phyloP scores from a whole-genome alignment of 2,329 filamentous ascomycete genomes.

The Tolypocladium tundrense region DNA sequence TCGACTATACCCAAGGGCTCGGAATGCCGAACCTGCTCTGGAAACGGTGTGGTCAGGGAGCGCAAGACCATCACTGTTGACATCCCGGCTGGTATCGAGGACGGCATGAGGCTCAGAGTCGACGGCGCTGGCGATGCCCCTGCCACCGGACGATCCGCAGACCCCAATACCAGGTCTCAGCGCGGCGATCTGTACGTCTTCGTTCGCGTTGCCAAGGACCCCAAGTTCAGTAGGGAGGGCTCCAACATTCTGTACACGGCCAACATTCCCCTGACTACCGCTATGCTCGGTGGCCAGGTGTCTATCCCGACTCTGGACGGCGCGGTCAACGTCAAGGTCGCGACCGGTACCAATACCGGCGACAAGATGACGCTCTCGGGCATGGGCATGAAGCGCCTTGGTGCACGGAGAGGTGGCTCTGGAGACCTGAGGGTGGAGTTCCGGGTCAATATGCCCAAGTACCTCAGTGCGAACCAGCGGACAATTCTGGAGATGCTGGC shows the following conservation, averaged over 20 bases:
- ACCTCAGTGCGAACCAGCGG: constrained; percentile 80
- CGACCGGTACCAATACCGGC: constrained; percentile 83
- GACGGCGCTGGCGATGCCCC: constrained; percentile 82
- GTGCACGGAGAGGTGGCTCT: constrained; percentile 51
- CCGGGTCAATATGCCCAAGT: constrained; percentile 91
- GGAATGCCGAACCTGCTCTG: constrained; percentile 70
- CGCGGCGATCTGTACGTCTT: constrained; percentile 87
- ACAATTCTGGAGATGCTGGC: constrained; percentile 92
- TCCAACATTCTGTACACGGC: constrained; percentile 91
- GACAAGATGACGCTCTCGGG: constrained; percentile 82
- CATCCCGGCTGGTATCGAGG: constrained; percentile 90
- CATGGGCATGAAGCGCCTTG: constrained; percentile 88
- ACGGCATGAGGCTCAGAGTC: constrained; percentile 85
- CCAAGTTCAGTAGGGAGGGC: constrained; percentile 78
- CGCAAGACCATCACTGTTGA: constrained; percentile 77
- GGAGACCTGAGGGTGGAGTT: constrained; percentile 93
- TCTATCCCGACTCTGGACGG: constrained; percentile 83
- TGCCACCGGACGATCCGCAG: constrained; percentile 58
- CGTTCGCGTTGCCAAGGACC: constrained; percentile 79
- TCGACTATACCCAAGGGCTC: constrained; percentile 65
- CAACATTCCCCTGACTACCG: constrained; percentile 83
- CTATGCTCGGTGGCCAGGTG: constrained; percentile 82
- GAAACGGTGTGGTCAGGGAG: constrained; percentile 76
- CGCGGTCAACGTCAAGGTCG: constrained; percentile 81
- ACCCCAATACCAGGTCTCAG: constrained; percentile 52